Base-by-base conservation (phyloP, 2,329 filamentous ascomycete genomes). In the Aspergillus arachidicola region DNA sequence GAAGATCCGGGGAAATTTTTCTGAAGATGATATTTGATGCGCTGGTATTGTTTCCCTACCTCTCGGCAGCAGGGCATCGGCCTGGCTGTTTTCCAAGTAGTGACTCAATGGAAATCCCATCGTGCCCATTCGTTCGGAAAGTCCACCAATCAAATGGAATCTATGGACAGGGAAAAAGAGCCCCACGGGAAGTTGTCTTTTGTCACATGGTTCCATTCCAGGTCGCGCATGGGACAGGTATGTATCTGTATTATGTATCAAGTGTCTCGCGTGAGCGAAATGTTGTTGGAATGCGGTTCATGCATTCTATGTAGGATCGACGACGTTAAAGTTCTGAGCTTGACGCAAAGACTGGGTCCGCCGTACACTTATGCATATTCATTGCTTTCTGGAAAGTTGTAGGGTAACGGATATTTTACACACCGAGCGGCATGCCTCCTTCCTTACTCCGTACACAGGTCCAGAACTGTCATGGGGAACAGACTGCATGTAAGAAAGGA, bases 41-140 rank as follows among this genome's bases (percentile, higher is more conserved):
- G 16, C 16, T 50, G 12, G 7, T 28, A 30, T 10, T n/a, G 12
- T 50, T 50, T 30, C 4, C 46, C 3, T 50, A 7, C 26, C 23
- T 19, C 26, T 28, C 23, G 26, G 14, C 45, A 26, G 14, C 16
- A 30, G 46, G 26, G 26, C 26, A 50, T 50, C 26, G 46, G 58
- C 48, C 48, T 59, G 28, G 16, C 16, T 59, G 57, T 32, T 32
- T 5, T 46, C 43, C 9, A 23, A 11, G 4, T 53, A 11, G 4
- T 53, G 46, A 43, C 32, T 26, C 9, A 32, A 23, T 46, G 50
- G 41, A 59, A 59, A 62, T 59, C 56, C 60, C 60, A 41, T 26
- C 32, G 36, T 58, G 60, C 57, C 60, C 56, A 62, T 62, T 59
- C 60, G 60, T 34, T 59, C 46, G 48, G 36, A 11, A 34, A 51